Evolutionary conservation across 2,329 filamentous ascomycete genomes (phyloP).

Genomic region (Trichoderma atrobrunneum): DNA sequence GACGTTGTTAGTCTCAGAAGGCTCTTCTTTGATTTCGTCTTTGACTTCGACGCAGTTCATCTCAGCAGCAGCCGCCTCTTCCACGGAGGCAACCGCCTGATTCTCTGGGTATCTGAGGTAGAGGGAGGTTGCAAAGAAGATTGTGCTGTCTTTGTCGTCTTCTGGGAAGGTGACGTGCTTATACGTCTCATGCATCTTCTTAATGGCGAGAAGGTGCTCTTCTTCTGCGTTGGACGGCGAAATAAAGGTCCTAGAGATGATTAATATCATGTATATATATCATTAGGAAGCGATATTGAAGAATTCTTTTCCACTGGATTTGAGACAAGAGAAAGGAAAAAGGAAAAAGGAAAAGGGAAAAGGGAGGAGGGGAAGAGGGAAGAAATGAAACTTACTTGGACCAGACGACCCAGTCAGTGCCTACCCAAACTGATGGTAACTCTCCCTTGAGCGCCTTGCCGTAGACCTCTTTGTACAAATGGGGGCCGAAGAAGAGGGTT

Average conservation of each 20-base stretch:
- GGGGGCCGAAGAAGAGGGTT: conserved; percentile 61
- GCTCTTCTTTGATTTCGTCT: no score
- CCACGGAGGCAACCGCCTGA: neutral
- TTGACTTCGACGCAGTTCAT: no score
- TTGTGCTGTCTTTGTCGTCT: neutral
- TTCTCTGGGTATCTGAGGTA: neutral
- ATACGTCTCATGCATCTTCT: conserved; percentile 22
- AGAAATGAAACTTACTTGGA: conserved; percentile 40
- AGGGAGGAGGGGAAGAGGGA: no score
- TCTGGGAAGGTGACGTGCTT: conserved; percentile 22
- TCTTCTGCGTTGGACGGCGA: neutral
- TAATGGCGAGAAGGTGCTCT: neutral
- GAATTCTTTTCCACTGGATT: neutral
- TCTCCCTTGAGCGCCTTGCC: conserved; percentile 45
- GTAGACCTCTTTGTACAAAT: conserved; percentile 56
- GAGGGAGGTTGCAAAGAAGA: conserved; percentile 25
- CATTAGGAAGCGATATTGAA: neutral
- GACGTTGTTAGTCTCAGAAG: no score
- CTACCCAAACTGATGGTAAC: conserved; percentile 56
- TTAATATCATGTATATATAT: neutral
- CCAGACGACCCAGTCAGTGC: conserved; percentile 53
- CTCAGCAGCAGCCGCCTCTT: neutral
- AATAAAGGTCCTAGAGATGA: neutral
- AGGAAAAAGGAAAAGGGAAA: neutral
- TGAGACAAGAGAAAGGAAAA: neutral